A percentile compares a stretch with the other conserved stretches of the same genome.
Conservation (phyloP, 2,329 filamentous ascomycete genomes). For the Epichloe hybrida region DNA sequence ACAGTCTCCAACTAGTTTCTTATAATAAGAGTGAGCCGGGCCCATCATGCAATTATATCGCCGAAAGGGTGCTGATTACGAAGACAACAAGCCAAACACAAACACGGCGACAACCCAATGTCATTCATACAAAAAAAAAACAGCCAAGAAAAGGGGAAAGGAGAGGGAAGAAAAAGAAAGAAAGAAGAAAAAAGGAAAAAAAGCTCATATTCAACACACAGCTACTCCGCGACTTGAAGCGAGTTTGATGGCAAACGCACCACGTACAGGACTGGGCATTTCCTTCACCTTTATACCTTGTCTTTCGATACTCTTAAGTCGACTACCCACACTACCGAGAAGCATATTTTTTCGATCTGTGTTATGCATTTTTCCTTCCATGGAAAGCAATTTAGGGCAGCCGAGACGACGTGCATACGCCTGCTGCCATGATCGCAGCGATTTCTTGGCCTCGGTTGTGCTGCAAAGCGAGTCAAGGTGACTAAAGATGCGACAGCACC, state of each 20-base stretch:
- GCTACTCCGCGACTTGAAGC: not conserved
- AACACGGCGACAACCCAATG: not conserved
- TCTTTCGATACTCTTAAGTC: conserved; percentile 8
- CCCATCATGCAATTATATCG: not conserved
- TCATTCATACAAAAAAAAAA: no score
- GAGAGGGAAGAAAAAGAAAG: not conserved
- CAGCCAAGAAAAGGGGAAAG: not conserved
- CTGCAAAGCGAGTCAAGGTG: conserved; percentile 33
- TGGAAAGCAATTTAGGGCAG: conserved; percentile 27
- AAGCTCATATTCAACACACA: not conserved
- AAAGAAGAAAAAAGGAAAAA: not conserved
- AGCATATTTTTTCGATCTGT: conserved; percentile 4
- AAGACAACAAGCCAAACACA: not conserved
- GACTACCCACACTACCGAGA: not conserved
- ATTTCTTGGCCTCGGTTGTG: conserved; percentile 32
- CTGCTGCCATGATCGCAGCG: conserved; percentile 36
- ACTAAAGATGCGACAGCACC: conserved; percentile 29
- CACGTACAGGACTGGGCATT: conserved; percentile 3
- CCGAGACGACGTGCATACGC: conserved; percentile 29
- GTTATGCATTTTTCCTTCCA: conserved; percentile 19
- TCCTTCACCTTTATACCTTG: conserved; percentile 8
- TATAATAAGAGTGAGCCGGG: not conserved
- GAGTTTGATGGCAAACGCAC: conserved; percentile 4
- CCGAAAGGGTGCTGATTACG: not conserved
- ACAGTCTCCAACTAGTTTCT: not conserved